Conservation (phyloP, 75 land plant genomes). For the Picea glauca region DNA sequence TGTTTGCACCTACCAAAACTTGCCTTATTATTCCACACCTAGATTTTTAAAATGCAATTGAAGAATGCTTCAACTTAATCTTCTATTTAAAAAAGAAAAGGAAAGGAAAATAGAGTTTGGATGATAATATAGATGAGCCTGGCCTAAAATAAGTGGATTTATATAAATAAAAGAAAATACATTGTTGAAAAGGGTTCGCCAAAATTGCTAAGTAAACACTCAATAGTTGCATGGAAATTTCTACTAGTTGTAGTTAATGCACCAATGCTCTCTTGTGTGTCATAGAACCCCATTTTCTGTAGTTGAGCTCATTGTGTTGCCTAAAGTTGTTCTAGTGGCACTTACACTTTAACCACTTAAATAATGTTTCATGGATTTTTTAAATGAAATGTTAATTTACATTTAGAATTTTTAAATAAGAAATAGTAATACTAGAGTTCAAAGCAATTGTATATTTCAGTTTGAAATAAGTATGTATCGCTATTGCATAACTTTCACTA, state of each 20-base stretch:
- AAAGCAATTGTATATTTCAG: too few relatives aligned
- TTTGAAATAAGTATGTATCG: too few relatives aligned
- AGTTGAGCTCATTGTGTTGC: conserved; percentile 80
- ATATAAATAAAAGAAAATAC: not conserved
- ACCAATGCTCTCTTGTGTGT: conserved; percentile 82
- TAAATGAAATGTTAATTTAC: too few relatives aligned
- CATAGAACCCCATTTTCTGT: conserved; percentile 94
- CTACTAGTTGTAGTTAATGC: conserved; percentile 79
- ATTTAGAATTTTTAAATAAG: too few relatives aligned
- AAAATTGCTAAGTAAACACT: conserved; percentile 75
- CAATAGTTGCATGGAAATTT: conserved; percentile 92
- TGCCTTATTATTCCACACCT: conserved; percentile 8
- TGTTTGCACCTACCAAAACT: conserved; percentile 12
- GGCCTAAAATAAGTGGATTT: conserved; percentile 1
- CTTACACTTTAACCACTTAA: too few relatives aligned
- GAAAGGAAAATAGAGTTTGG: not conserved
- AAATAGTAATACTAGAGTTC: too few relatives aligned
- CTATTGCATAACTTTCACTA: too few relatives aligned
- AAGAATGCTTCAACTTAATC: not conserved
- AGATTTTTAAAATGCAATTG: not conserved
- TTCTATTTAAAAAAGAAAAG: not conserved
- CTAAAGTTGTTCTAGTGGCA: too few relatives aligned
- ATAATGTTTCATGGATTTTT: too few relatives aligned
- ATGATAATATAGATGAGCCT: not conserved
- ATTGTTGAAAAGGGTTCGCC: conserved; percentile 25